Evolutionary conservation across 225 moss, liverwort and hornwort species (phyloP).

Genomic region (Sphagnum tenellum): DNA sequence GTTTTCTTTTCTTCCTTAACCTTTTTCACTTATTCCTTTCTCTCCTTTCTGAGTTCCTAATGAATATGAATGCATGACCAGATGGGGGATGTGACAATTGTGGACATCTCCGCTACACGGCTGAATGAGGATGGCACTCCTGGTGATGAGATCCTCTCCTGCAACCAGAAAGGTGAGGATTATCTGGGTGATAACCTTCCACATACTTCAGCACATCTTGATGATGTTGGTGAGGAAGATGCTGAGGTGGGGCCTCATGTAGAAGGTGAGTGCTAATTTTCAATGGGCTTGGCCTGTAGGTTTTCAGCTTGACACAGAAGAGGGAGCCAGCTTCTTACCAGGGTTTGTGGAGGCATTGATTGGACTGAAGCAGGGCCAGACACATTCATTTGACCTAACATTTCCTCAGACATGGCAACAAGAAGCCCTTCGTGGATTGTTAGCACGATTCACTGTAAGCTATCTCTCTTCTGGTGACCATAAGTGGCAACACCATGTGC

Average conservation of each 20-base stretch:
- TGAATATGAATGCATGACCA: slow-evolving; percentile 15
- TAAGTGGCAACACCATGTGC: no score
- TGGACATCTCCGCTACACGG: slow-evolving; percentile 86
- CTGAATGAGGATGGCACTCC: slow-evolving; percentile 72
- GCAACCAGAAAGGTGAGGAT: slow-evolving; percentile 79
- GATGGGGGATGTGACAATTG: slow-evolving; percentile 79
- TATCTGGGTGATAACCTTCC: no score
- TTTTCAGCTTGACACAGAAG: slow-evolving; percentile 96
- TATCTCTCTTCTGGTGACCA: no score
- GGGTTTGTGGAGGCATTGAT: slow-evolving; percentile 84
- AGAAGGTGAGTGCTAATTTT: background rate
- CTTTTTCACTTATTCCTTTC: background rate
- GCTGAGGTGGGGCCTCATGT: background rate
- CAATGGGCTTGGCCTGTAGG: slow-evolving; percentile 20
- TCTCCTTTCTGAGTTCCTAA: background rate
- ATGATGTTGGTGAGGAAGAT: no score
- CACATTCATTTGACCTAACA: slow-evolving; percentile 66
- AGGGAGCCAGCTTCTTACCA: slow-evolving; percentile 81
- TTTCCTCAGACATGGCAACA: slow-evolving; percentile 97
- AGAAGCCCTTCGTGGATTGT: slow-evolving; percentile 67
- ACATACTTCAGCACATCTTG: no score
- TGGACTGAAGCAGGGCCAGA: slow-evolving; percentile 55
- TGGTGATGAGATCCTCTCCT: slow-evolving; percentile 82
- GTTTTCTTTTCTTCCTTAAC: background rate
- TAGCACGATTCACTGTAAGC: slow-evolving; percentile 27